Evolutionary conservation across 305 asterid species (phyloP), one percentile per base, ranked within the genome.

Genomic region (Salvia sclarea): DNA sequence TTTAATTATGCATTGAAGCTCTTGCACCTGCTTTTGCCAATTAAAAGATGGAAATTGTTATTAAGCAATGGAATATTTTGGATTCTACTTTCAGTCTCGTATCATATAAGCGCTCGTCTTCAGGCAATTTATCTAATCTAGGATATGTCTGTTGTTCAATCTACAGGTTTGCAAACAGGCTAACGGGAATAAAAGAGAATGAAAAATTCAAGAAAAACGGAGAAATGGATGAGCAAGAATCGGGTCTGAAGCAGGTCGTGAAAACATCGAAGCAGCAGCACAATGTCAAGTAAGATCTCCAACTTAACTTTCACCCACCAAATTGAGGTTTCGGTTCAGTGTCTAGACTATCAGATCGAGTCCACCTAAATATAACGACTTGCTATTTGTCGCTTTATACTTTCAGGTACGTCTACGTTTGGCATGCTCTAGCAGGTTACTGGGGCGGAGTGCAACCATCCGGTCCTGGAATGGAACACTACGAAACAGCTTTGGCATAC

Each of bases 381-480:
- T 12, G 21, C 17, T 43, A n/a, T 28, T 37, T 16, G n/a, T 20
- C 30, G 28, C 13, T 18, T 13, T 44, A 13, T 55, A 41, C 33
- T 11, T 50, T 50, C 79, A 92, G 98, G 78, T 80, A 71, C 35
- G 95, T 91, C 7, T 91, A 89, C 9, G 96, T 80, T 12, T 94
- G 99, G 99, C 99, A 94, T 22, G 98, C 99, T 38, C 79, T 94
- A 30, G 98, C 96, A 2, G 99, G 99, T 31, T 94, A 94, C 84
- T 94, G 99, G 99, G 99, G 99, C 0, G 97, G 99, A 41, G 98
- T 94, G 52, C 96, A 89, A 24, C 99, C 98, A 11, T 52, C 90
- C 0, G 96, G 96, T 24, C 76, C 89, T 20, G 99, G 97, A n/a
- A 61, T 91, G 85, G 97, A 94, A 72, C 99, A 94, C 79, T 94